Conservation (phyloP, 169 alveolate species). For the Eimeria mitis region DNA sequence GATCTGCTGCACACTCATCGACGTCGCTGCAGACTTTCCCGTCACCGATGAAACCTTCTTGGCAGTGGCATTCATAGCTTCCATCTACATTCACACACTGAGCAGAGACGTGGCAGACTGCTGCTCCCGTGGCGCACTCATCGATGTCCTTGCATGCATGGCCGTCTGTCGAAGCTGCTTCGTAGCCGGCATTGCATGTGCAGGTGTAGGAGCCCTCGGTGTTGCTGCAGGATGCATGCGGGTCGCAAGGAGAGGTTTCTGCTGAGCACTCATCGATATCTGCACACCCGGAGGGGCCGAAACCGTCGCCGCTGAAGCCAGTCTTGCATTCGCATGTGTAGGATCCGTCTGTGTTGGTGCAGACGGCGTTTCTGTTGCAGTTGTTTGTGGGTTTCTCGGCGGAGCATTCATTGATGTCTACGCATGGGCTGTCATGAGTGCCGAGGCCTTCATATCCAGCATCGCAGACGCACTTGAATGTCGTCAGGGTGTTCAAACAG, state of each 20-base stretch:
- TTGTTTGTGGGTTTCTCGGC: constrained; percentile 77
- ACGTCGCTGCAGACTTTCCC: constrained; percentile 80
- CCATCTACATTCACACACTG: constrained; percentile 83
- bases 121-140: constrained; percentile 83
- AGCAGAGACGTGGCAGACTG: constrained; percentile 80
- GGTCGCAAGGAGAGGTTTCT: constrained; percentile 59
- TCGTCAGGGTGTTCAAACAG: constrained; percentile 25
- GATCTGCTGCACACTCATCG: constrained; percentile 83
- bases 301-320: constrained; percentile 81
- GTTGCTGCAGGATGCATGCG: constrained; percentile 84
- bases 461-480: constrained; percentile 73
- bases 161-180: constrained; percentile 52
- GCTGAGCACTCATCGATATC: constrained; percentile 84
- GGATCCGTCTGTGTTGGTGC: constrained; percentile 85
- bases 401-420: constrained; percentile 86
- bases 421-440: constrained; percentile 70
- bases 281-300: constrained; percentile 64
- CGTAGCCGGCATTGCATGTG: constrained; percentile 82
- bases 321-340: constrained; percentile 84
- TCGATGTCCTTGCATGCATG: constrained; percentile 83
- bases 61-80: constrained; percentile 81
- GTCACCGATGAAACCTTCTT: constrained; percentile 82
- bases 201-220: constrained; percentile 84
- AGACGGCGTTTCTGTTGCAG: constrained; percentile 83
- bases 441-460: constrained; percentile 68